A percentile compares a stretch with the other conserved stretches of the same genome.
Evolutionary conservation across 2,329 filamentous ascomycete species (phyloP).

Genomic region (Ceratocystis cacaofunesta): DNA sequence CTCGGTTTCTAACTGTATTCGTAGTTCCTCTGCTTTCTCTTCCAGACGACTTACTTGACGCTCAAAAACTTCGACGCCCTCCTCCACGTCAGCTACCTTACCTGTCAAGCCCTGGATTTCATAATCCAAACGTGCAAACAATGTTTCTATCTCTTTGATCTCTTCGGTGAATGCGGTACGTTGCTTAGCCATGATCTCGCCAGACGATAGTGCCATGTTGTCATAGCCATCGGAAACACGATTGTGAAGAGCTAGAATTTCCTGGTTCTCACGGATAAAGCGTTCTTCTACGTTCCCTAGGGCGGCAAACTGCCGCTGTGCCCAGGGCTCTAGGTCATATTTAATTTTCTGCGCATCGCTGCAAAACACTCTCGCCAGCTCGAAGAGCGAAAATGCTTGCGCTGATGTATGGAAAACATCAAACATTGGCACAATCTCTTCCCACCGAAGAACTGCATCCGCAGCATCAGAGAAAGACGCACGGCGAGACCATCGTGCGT

Average conservation of each 20-base stretch:
- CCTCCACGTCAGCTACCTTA: slow-evolving; percentile 76
- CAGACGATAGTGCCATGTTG: slow-evolving; percentile 48
- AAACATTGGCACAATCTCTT: slow-evolving; percentile 33
- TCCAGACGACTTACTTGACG: slow-evolving; percentile 60
- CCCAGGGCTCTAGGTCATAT: slow-evolving; percentile 44
- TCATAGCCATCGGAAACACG: slow-evolving; percentile 57
- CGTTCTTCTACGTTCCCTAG: slow-evolving; percentile 46
- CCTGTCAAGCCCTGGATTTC: slow-evolving; percentile 68
- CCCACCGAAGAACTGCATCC: slow-evolving; percentile 57
- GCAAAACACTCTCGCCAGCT: slow-evolving; percentile 43
- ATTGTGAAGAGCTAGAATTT: slow-evolving; percentile 52
- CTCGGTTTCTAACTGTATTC: slow-evolving; percentile 47
- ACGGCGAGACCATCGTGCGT: slow-evolving; percentile 53
- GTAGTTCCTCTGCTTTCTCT: slow-evolving; percentile 45
- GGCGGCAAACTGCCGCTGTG: slow-evolving; percentile 38
- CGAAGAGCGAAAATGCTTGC: slow-evolving; percentile 14
- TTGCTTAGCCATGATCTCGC: slow-evolving; percentile 56
- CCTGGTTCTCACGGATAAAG: slow-evolving; percentile 47
- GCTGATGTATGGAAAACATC: slow-evolving; percentile 20
- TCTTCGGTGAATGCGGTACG: slow-evolving; percentile 52
- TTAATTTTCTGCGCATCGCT: slow-evolving; percentile 37
- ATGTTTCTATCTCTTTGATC: slow-evolving; percentile 62
- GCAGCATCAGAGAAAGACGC: slow-evolving; percentile 64
- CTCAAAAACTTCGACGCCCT: slow-evolving; percentile 66
- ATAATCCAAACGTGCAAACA: slow-evolving; percentile 80